Evolutionary conservation across 2,329 filamentous ascomycete species (phyloP).

Genomic region (Phyllosticta paracitricarpa): DNA sequence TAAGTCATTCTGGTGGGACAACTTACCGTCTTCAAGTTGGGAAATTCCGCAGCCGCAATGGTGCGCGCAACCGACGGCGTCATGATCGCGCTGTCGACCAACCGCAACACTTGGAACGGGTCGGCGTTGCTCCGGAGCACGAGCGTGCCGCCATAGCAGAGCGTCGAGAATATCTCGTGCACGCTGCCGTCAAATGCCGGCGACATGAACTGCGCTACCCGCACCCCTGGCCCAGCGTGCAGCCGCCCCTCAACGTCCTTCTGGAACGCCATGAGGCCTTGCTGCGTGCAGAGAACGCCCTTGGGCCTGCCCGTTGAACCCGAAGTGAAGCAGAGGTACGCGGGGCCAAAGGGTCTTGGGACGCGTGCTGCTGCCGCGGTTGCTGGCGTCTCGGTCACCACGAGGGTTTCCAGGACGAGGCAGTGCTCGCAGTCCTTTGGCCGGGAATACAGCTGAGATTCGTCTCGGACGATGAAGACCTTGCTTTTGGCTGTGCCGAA

Average conservation of each 20-base stretch:
- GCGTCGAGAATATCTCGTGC: constrained; percentile 32
- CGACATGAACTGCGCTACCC: constrained; percentile 34
- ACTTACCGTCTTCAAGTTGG: constrained; percentile 17
- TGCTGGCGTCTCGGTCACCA: neutral
- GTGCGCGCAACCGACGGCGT: constrained; percentile 30
- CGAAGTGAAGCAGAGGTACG: constrained; percentile 37
- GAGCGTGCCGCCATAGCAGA: constrained; percentile 32
- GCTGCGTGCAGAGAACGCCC: constrained; percentile 29
- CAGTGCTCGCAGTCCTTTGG: constrained; percentile 10
- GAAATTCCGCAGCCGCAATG: constrained; percentile 25
- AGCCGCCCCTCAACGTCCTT: constrained; percentile 24
- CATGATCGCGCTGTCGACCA: constrained; percentile 24
- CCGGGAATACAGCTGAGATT: constrained; percentile 6
- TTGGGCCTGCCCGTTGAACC: constrained; percentile 29
- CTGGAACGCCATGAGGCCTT: constrained; percentile 28
- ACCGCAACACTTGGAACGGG: constrained; percentile 22
- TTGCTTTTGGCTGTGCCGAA: constrained; percentile 16
- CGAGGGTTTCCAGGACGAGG: constrained; percentile 15
- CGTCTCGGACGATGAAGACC: constrained; percentile 18
- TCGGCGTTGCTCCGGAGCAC: constrained; percentile 19
- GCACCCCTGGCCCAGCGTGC: constrained; percentile 21
- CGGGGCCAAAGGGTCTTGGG: constrained; percentile 12
- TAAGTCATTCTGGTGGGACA: too few relatives aligned
- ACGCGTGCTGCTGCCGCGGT: neutral
- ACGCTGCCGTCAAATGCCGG: constrained; percentile 37